phyloP scores from a whole-genome alignment of 2,329 filamentous ascomycete species.

The Verticillium tricorpus region DNA sequence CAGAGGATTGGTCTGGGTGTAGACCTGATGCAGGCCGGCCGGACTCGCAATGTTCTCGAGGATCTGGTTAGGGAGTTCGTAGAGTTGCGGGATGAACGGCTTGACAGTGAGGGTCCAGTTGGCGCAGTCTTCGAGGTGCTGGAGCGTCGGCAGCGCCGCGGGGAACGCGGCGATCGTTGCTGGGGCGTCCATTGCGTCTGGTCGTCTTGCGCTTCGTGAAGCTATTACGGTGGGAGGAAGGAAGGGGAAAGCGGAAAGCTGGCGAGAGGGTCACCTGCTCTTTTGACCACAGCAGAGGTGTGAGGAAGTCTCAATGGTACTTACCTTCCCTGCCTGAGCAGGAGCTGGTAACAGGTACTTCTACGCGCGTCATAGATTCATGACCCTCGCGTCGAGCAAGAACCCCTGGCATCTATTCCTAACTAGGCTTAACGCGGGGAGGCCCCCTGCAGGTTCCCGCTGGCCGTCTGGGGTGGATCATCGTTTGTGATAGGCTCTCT shows the following conservation, averaged over 20 bases:
- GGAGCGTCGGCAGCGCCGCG: constrained; percentile 65
- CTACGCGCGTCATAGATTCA: neutral
- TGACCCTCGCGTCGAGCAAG: neutral
- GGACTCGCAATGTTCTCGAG: constrained; percentile 55
- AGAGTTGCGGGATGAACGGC: constrained; percentile 69
- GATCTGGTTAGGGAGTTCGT: constrained; percentile 62
- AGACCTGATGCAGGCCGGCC: constrained; percentile 64
- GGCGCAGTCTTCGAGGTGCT: constrained; percentile 67
- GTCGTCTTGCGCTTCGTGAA: neutral
- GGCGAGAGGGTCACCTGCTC: neutral
- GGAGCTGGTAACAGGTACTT: neutral
- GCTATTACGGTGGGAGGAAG: neutral
- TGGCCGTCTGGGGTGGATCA: neutral
- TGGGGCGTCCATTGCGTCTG: neutral
- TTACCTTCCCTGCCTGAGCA: neutral
- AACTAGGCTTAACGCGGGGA: neutral
- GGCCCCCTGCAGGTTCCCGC: constrained; percentile 3
- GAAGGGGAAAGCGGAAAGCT: neutral
- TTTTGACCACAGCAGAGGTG: neutral
- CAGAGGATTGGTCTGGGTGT: constrained; percentile 81
- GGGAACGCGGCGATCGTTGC: neutral
- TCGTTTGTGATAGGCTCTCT: neutral
- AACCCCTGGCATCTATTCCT: neutral
- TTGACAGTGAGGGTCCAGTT: constrained; percentile 70
- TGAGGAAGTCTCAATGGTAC: neutral